Evolutionary conservation across 148 eudicot genomes (phyloP).

Genomic region (Diospyros lotus): DNA sequence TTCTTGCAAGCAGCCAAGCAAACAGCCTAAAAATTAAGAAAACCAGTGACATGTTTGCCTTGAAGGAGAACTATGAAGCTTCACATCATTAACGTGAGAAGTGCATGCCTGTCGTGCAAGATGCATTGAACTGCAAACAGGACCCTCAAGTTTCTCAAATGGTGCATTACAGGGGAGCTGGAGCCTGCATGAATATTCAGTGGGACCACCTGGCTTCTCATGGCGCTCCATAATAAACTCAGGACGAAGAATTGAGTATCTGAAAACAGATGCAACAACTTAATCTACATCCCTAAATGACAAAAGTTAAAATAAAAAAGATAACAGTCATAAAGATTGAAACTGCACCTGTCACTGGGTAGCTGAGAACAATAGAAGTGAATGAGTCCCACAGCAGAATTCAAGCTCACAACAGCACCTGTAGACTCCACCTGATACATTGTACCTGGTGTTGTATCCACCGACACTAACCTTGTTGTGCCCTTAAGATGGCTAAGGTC

Average conservation of each 20-base stretch:
- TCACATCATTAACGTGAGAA: background rate
- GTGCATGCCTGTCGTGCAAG: slow-evolving; percentile 83
- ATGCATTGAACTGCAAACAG: slow-evolving; percentile 83
- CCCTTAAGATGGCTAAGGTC: slow-evolving; percentile 89
- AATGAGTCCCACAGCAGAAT: slow-evolving; percentile 94
- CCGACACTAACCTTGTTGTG: slow-evolving; percentile 51
- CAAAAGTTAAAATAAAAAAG: background rate
- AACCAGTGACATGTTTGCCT: background rate
- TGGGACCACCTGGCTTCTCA: slow-evolving; percentile 69
- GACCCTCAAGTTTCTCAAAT: slow-evolving; percentile 92
- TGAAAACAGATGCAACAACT: slow-evolving; percentile 19
- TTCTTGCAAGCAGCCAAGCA: slow-evolving; percentile 99
- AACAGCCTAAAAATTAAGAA: slow-evolving; percentile 59
- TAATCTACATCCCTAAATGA: background rate
- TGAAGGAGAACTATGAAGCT: background rate
- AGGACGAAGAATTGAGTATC: slow-evolving; percentile 96
- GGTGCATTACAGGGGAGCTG: slow-evolving; percentile 99
- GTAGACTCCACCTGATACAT: slow-evolving; percentile 92
- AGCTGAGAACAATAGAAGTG: slow-evolving; percentile 96
- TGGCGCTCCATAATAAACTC: slow-evolving; percentile 92
- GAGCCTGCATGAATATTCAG: slow-evolving; percentile 94
- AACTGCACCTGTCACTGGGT: slow-evolving; percentile 83
- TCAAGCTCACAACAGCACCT: slow-evolving; percentile 97
- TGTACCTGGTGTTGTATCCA: slow-evolving; percentile 49
- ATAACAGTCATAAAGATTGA: background rate